A percentile compares a stretch with the other conserved stretches of the same genome.
Evolutionary conservation across 75 land plant genomes (phyloP).

Genomic region (Cunninghamia lanceolata): DNA sequence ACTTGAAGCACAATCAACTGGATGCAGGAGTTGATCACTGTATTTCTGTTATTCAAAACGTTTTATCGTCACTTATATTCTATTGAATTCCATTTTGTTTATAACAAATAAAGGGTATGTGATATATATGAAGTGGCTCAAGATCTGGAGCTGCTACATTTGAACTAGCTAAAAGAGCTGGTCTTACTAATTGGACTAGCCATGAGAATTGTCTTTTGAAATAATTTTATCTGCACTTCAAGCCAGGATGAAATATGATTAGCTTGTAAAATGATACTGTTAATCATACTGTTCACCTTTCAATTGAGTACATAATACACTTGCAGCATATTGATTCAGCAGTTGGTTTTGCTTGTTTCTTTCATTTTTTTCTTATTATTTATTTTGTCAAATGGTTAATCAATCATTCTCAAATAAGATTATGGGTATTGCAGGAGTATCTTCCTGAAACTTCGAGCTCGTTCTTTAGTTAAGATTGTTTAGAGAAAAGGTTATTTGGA

Average conservation of each 20-base stretch:
- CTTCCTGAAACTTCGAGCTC: slow-evolving; percentile 3
- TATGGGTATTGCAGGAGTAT: background rate
- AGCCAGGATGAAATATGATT: background rate
- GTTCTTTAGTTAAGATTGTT: background rate
- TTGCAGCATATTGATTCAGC: background rate
- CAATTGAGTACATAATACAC: background rate
- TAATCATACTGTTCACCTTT: background rate
- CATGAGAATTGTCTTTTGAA: background rate
- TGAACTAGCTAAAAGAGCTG: background rate
- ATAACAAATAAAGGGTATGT: background rate
- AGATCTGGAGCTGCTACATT: background rate
- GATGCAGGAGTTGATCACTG: background rate
- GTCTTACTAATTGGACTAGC: background rate
- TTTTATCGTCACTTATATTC: background rate
- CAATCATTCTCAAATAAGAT: background rate
- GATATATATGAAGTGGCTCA: background rate
- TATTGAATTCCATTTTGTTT: background rate
- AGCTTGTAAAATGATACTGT: background rate
- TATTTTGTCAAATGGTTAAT: background rate
- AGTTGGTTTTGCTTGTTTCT: background rate
- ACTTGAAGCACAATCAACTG: background rate
- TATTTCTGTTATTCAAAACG: background rate
- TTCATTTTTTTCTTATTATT: background rate
- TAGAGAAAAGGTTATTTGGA: background rate
- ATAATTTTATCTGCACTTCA: background rate